Conservation (phyloP, 768 basidiomycete species). For the Agrocybe pediades region DNA sequence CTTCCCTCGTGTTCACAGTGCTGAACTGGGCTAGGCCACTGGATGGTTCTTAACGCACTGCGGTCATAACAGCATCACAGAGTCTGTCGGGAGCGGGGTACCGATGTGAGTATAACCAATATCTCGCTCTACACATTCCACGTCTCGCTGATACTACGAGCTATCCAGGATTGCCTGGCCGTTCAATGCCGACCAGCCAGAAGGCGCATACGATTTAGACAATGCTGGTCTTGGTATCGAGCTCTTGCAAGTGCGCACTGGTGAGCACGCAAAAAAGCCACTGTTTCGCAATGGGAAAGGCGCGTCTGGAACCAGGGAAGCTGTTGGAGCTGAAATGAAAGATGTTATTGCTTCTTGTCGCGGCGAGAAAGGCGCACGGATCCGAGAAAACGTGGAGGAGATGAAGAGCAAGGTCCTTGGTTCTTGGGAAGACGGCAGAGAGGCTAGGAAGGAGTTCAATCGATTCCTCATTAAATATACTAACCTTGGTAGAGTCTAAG, state of each 20-base stretch:
- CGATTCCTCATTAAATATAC: conserved; percentile 2
- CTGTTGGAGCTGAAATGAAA: conserved; percentile 8
- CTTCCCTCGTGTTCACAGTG: neutral
- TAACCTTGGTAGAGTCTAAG: too few relatives aligned
- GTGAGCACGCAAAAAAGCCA: conserved; percentile 10
- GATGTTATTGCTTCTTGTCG: conserved; percentile 7
- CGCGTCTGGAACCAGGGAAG: conserved; percentile 10
- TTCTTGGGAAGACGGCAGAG: conserved; percentile 8
- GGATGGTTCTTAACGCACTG: conserved; percentile 13
- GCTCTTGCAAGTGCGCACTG: conserved; percentile 15
- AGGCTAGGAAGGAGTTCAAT: conserved; percentile 2
- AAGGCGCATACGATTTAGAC: conserved; percentile 1
- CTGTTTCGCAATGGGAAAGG: conserved; percentile 4
- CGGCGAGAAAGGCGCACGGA: conserved; percentile 1
- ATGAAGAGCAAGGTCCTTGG: conserved; percentile 1
- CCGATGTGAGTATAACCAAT: conserved; percentile 9
- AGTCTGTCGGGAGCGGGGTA: conserved; percentile 5
- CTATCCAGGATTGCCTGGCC: conserved; percentile 17
- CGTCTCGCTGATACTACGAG: too few relatives aligned
- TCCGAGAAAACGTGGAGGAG: neutral
- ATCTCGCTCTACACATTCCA: too few relatives aligned
- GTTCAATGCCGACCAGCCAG: conserved; percentile 11
- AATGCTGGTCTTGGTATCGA: conserved; percentile 11
- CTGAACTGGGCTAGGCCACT: neutral
- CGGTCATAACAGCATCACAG: conserved; percentile 5